phyloP scores from a whole-genome alignment of 2,329 filamentous ascomycete species.

The Colletotrichum zoysiae region DNA sequence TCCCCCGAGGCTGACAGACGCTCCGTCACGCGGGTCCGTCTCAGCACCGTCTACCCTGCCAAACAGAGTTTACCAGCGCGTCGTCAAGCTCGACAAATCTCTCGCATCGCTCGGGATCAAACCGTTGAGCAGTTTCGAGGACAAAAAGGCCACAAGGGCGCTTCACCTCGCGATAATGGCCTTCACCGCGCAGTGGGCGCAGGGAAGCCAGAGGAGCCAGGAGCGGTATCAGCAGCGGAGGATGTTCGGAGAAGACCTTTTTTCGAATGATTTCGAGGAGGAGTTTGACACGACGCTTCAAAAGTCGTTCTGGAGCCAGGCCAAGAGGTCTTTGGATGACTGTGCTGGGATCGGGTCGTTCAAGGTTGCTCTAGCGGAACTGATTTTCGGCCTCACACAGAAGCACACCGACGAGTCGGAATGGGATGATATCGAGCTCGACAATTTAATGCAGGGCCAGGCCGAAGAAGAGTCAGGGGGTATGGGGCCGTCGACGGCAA shows the following conservation, averaged over 20 bases:
- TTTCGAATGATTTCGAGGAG: constrained; percentile 46
- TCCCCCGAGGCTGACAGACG: constrained; percentile 43
- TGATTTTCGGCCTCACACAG: constrained; percentile 55
- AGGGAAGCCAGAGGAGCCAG: constrained; percentile 49
- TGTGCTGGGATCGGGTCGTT: constrained; percentile 53
- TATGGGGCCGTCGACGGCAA: not conserved
- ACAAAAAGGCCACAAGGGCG: constrained; percentile 59
- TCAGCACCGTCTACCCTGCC: constrained; percentile 48
- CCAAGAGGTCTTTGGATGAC: constrained; percentile 52
- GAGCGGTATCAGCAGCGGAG: constrained; percentile 19
- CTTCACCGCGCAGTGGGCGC: constrained; percentile 65
- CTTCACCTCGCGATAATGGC: constrained; percentile 64
- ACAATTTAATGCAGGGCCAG: too few species aligned
- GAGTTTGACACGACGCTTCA: constrained; percentile 56
- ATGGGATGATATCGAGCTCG: constrained; percentile 8
- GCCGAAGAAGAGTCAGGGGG: not conserved
- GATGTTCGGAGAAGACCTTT: constrained; percentile 32
- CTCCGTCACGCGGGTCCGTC: constrained; percentile 48
- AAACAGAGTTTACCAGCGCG: constrained; percentile 61
- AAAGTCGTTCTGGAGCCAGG: constrained; percentile 54
- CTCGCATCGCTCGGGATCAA: constrained; percentile 56
- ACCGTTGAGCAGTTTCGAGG: constrained; percentile 55
- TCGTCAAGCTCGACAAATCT: constrained; percentile 60
- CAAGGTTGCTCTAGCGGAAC: constrained; percentile 53
- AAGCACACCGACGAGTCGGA: constrained; percentile 43